Conservation (phyloP, 78 protist species). For the Cavenderia fasciculata region DNA sequence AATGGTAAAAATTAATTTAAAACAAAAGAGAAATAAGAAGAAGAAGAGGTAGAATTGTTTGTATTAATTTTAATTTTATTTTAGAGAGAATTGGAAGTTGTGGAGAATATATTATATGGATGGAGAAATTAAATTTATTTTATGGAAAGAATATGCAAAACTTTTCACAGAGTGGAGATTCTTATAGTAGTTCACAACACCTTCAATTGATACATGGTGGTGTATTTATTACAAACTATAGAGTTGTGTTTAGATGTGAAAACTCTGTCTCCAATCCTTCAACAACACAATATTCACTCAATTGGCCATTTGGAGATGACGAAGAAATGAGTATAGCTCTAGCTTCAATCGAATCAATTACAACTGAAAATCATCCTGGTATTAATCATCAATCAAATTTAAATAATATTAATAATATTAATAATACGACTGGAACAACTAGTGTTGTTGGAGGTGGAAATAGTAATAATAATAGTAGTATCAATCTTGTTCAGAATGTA, state of each 20-base stretch:
- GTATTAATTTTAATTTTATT: not conserved
- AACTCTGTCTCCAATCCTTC: not conserved
- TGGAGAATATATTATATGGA: conserved; percentile 42
- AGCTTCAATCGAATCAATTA: not conserved
- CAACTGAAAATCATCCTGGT: not conserved
- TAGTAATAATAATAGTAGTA: too few relatives aligned
- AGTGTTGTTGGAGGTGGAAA: too few relatives aligned
- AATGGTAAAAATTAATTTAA: not conserved
- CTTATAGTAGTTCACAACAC: not conserved
- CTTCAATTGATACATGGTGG: conserved; percentile 10
- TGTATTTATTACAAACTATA: conserved; percentile 35
- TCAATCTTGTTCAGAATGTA: too few relatives aligned
- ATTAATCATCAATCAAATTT: conserved; percentile 20
- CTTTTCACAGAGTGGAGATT: conserved; percentile 21
- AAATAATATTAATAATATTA: too few relatives aligned
- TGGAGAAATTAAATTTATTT: conserved; percentile 30
- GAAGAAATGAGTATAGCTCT: conserved; percentile 18
- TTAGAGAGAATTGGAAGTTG: conserved; percentile 9
- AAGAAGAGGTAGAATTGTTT: too few relatives aligned
- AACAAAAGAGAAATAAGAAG: too few relatives aligned
- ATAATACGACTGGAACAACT: too few relatives aligned
- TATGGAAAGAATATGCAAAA: not conserved
- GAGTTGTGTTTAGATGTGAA: conserved; percentile 39
- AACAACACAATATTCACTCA: not conserved
- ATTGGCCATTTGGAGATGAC: not conserved